These are phyloP conservation scores for Leishmania mexicana DNA, from an alignment of 208 protist species.

Conservation along the genomic window DNA sequence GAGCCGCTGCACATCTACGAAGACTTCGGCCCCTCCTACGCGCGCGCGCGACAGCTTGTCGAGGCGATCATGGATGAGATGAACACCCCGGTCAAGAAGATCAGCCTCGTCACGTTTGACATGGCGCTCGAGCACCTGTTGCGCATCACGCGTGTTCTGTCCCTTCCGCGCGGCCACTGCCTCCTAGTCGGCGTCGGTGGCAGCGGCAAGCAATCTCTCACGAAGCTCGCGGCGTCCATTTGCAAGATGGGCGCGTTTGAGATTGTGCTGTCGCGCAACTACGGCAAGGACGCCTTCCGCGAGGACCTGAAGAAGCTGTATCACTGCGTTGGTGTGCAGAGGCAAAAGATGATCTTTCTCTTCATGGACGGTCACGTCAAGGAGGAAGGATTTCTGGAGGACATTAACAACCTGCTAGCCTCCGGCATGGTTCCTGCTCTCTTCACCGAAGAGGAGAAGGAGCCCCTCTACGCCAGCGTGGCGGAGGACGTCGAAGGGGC, in stretches of 20 bases:
- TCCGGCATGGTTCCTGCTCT: constrained; percentile 98
- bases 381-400: constrained; percentile 98
- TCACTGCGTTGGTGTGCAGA: constrained; percentile 89
- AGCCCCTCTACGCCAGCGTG: constrained; percentile 93
- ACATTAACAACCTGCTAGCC: constrained; percentile 99
- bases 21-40: constrained; percentile 90
- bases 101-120: constrained; percentile 99
- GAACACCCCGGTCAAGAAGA: constrained; percentile 89
- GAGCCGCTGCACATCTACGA: constrained; percentile 92
- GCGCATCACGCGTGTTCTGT: constrained; percentile 96
- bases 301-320: constrained; percentile 98
- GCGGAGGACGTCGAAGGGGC: constrained; percentile 86
- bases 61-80: constrained; percentile 96
- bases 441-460: constrained; percentile 98
- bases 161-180: constrained; percentile 96
- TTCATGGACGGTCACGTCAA: constrained; percentile 99
- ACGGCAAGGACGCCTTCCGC: constrained; percentile 97
- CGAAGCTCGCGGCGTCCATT: constrained; percentile 94
- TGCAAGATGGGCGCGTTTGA: constrained; percentile 96
- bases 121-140: constrained; percentile 98
- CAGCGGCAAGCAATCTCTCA: constrained; percentile 98
- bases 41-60: constrained; percentile 81
- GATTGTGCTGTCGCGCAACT: constrained; percentile 97
- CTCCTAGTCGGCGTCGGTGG: constrained; percentile 98
- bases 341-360: constrained; percentile 96